Base-by-base conservation (phyloP, 139 green algal species). In the Volvox africanus region DNA sequence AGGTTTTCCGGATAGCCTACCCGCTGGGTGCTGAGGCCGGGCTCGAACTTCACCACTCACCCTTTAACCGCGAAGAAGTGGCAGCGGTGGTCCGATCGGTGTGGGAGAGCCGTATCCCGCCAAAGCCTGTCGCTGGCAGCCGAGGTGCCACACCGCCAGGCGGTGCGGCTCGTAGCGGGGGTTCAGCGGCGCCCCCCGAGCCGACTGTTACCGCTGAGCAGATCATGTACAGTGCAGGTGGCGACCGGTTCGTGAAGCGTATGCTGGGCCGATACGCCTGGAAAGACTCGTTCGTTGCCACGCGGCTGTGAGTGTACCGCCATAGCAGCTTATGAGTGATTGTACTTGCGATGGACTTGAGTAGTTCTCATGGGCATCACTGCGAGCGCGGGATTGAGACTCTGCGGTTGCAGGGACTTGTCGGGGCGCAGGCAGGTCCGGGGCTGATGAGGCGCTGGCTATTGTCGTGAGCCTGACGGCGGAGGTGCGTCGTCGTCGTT, bases 261-360 rank as follows among this genome's bases (percentile, higher is more conserved):
- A 89, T 94, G 92, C 77, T 95, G 87, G 36, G 81, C 69, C 55
- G 94, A 11, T 95, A 96, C 80, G 90, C 92, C 37, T 94, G 92
- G 92, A 91, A 91, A 30, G 94, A 96, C 77, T 44, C 94, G 62
- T 95, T 93, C 61, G 91, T 94, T 67, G 86, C 86, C 37, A 90
- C 86, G 19, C 73, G 75, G 86, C 32, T 90, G 16, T 89, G 24
- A n/a, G 13, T 83, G 77, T 62, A 55, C 44, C 44, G 44, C 44
- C 44, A 9, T 55, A 55, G 44, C 9, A 55, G 9, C 44, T 55
- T 5, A 9, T 55, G 44, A 5, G 44, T 55, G 44, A 83, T 36
- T 26, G 11, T 6, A 22, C 11, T 55, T 55, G 19, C 19, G 9
- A 83, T 61, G 30, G 61, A 61, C 18, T n/a, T 65, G 55, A 3